phyloP scores from a whole-genome alignment of 73 alveolate genomes.

The Paramecium tetraurelia region DNA sequence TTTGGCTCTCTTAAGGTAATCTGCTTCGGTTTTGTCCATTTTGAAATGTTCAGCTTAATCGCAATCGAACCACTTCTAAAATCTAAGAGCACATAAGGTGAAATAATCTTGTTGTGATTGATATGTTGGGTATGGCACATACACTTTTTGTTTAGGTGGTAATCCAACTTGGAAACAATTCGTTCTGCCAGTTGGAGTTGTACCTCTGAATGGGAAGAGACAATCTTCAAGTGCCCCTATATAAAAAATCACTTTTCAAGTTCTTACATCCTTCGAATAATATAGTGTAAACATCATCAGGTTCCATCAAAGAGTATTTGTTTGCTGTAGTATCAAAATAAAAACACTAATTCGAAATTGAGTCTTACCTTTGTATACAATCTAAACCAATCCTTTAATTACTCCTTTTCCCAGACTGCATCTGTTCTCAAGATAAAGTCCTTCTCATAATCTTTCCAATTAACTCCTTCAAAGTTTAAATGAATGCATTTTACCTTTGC shows the following conservation, averaged over 20 bases:
- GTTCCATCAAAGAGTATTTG: conserved; percentile 59
- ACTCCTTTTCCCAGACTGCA: conserved; percentile 64
- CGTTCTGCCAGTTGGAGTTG: conserved; percentile 67
- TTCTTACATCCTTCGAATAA: conserved; percentile 60
- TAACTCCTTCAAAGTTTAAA: conserved; percentile 11
- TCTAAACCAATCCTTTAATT: conserved; percentile 63
- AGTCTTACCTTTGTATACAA: conserved; percentile 46
- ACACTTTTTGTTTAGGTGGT: conserved; percentile 53
- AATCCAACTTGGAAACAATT: conserved; percentile 54
- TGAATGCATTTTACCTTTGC: conserved; percentile 28
- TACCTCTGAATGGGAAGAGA: conserved; percentile 52
- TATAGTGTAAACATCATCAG: conserved; percentile 61
- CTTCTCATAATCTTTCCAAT: conserved; percentile 54
- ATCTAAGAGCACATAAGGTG: conserved; percentile 59
- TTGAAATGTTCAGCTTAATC: conserved; percentile 55
- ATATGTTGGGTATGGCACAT: conserved; percentile 56
- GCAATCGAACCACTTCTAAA: conserved; percentile 62
- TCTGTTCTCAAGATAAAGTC: conserved; percentile 61
- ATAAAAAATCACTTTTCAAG: neutral
- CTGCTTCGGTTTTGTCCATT: conserved; percentile 53
- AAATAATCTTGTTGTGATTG: conserved; percentile 57
- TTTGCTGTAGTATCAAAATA: conserved; percentile 53
- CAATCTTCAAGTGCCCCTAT: conserved; percentile 67
- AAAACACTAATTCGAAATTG: conserved; percentile 23
- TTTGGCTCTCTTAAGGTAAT: conserved; percentile 43